Base-by-base conservation (phyloP, 1,284 basidiomycete species). In the Laetiporus sulphureus region DNA sequence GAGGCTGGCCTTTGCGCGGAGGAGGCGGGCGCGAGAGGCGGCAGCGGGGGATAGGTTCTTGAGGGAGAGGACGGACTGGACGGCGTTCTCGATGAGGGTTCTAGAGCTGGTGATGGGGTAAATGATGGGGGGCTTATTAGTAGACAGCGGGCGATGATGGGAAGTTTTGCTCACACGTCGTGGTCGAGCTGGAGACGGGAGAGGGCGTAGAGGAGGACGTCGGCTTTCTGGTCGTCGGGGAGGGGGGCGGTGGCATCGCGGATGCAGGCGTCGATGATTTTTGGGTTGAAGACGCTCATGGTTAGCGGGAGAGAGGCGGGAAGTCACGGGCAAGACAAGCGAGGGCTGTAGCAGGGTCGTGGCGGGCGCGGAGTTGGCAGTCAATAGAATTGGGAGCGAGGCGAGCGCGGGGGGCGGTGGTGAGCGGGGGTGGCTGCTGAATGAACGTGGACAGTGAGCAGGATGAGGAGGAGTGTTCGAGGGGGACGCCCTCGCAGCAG, bases 221-320 rank as follows among this genome's bases (percentile, higher is more conserved):
- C 45, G 3, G 42, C 79, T 58, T 84, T 85, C 58, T 82, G 71
- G 49, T 72, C 73, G 52, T 78, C 73, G 3, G 71, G 66, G 25
- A 84, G 69, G 42, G 66, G 70, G 6, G 68, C 64, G 2, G 73
- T 67, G 24, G 80, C 75, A 53, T 83, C 77, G 38, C 75, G 77
- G 54, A 83, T 77, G 63, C 77, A 76, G 19, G 81, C 80, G 52
- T 84, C 80, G 35, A 83, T 67, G 48, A 83, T 83, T 53, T 76
- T 78, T 4, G 79, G 78, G 56, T 84, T 84, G 67, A 84, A 83
- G 45, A 80, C 66, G 54, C 71, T 72, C 73, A 74, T 74, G 39
- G 27, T 46, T n/a, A n/a, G n/a, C n/a, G n/a, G n/a, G n/a, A n/a
- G n/a, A n/a, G n/a, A n/a, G n/a, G n/a, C 15, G 20, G 25, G 34